These are phyloP conservation scores for Pestalotiopsis sp. DNA, from an alignment of 2,329 filamentous ascomycete species.

Conservation along the genomic window DNA sequence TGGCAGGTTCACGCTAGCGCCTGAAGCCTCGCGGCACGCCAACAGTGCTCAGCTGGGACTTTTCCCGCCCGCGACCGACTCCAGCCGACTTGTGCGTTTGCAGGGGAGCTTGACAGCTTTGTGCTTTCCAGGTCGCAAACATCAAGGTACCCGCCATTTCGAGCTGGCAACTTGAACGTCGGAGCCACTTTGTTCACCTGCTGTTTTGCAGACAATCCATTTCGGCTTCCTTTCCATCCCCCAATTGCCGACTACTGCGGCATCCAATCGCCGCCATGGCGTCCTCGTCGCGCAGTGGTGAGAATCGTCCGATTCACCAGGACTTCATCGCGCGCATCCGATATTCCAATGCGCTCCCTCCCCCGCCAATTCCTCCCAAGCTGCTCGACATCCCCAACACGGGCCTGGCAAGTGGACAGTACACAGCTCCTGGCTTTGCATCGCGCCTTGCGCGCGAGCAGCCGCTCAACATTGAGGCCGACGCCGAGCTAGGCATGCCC, in stretches of 20 bases:
- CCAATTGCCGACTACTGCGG: neutral
- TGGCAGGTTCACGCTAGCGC: neutral
- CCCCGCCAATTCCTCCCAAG: constrained; percentile 92
- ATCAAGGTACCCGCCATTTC: neutral
- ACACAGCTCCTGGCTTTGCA: constrained; percentile 88
- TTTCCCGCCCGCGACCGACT: constrained; percentile 1
- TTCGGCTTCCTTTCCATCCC: neutral
- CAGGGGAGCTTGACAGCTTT: constrained; percentile 10
- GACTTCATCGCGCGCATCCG: constrained; percentile 96
- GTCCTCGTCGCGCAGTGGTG: constrained; percentile 49
- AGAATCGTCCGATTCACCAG: constrained; percentile 73
- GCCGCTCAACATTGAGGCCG: constrained; percentile 92
- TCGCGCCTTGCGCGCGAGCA: constrained; percentile 89
- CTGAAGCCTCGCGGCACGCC: constrained; percentile 1
- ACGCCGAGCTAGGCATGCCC: constrained; percentile 97
- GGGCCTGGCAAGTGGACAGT: constrained; percentile 82
- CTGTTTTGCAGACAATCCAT: neutral
- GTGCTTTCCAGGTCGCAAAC: neutral
- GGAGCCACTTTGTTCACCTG: neutral
- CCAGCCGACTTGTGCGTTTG: neutral
- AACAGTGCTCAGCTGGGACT: neutral
- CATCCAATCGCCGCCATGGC: constrained; percentile 34
- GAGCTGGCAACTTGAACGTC: neutral
- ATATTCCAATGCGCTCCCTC: constrained; percentile 94
- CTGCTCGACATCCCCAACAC: constrained; percentile 96